A percentile compares a stretch with the other conserved stretches of the same genome.
Evolutionary conservation across 768 basidiomycete genomes (phyloP).

Genomic region (Leccinellum luteum): DNA sequence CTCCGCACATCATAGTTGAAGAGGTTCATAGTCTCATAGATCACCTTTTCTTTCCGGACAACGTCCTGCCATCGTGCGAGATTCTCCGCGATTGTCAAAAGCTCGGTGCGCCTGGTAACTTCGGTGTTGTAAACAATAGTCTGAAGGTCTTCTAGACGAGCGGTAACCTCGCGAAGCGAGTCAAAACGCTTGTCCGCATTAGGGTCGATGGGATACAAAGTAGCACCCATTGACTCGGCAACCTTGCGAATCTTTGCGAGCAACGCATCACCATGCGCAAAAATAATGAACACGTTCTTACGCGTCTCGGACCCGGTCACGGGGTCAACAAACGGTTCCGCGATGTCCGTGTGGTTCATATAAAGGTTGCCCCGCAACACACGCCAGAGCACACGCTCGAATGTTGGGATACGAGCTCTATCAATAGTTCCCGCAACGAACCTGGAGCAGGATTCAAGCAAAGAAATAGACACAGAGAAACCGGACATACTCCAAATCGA

Average conservation of each 20-base stretch:
- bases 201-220: conserved; percentile 92
- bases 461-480: neutral
- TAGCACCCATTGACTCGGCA: conserved; percentile 98
- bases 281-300: conserved; percentile 99
- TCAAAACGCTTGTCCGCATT: conserved; percentile 91
- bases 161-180: conserved; percentile 83
- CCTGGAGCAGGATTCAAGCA: conserved; percentile 36
- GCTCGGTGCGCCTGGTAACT: conserved; percentile 74
- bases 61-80: conserved; percentile 92
- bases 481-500: conserved; percentile 81
- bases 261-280: conserved; percentile 91
- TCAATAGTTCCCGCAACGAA: conserved; percentile 98
- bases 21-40: conserved; percentile 93
- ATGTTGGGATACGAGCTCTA: conserved; percentile 84
- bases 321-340: conserved; percentile 89
- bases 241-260: conserved; percentile 97
- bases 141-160: conserved; percentile 88
- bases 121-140: conserved; percentile 89
- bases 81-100: conserved; percentile 80
- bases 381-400: conserved; percentile 98
- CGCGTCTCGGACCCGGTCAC: conserved; percentile 77
- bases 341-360: conserved; percentile 98
- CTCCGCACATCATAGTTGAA: conserved; percentile 93
- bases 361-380: conserved; percentile 96
- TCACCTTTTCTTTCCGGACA: conserved; percentile 91